phyloP scores from a whole-genome alignment of 495 filamentous ascomycete genomes.

The Penicillium lividum region DNA sequence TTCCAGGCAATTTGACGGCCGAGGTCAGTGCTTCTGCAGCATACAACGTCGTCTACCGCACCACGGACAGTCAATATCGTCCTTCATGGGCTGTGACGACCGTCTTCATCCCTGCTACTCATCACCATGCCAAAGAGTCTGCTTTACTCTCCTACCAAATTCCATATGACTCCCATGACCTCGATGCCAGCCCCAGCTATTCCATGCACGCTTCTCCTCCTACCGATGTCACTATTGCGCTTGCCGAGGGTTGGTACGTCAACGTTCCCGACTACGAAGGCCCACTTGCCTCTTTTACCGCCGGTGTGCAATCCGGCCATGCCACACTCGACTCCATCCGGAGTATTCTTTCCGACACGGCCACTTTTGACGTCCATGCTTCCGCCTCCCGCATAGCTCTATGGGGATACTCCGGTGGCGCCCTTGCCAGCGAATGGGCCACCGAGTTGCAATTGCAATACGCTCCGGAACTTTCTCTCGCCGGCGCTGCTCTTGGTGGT shows the following conservation, averaged over 20 bases:
- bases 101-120: neutral
- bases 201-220: neutral
- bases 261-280: conserved; percentile 50
- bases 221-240: neutral
- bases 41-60: conserved; percentile 1
- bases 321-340: conserved; percentile 50
- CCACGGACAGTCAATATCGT: neutral
- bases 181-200: conserved; percentile 1
- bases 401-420: conserved; percentile 55
- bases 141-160: conserved; percentile 1
- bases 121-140: neutral
- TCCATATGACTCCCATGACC: neutral
- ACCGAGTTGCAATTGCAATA: conserved; percentile 46
- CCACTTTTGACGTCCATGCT: conserved; percentile 4
- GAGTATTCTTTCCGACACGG: conserved; percentile 30
- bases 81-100: conserved; percentile 3
- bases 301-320: conserved; percentile 41
- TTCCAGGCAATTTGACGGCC: neutral
- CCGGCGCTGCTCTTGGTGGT: conserved; percentile 17
- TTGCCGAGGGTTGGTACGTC: conserved; percentile 4
- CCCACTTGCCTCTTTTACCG: conserved; percentile 38
- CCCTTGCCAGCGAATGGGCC: conserved; percentile 49
- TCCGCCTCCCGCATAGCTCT: conserved; percentile 27
- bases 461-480: conserved; percentile 41
- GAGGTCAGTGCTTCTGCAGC: neutral